Base-by-base conservation (phyloP, 2,329 filamentous ascomycete species). In the Aureobasidium pullulans region DNA sequence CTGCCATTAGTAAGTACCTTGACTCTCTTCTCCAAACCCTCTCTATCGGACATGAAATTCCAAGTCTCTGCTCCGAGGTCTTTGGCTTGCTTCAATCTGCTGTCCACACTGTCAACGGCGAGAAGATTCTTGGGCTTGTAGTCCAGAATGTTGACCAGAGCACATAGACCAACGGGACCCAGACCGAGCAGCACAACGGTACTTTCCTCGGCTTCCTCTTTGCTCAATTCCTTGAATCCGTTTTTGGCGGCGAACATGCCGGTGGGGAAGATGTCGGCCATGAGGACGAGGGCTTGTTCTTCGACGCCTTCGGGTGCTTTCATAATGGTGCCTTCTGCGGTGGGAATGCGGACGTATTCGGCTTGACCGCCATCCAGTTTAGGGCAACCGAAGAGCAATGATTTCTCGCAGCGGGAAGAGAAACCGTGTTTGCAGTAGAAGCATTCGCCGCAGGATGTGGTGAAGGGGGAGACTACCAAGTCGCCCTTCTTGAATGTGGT, bases 181-280 rank as follows among this genome's bases (percentile, higher is more conserved):
- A 91, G 96, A 5, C 92, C 92, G 61, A 96, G 83, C 19, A 96
- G 76, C 1, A 95, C 88, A 0, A 90, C 85, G 0, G 86, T 89
- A 61, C 85, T 83, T 48, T 89, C 82, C 16, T 78, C 73, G 54
- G 86, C 81, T 59, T 85, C 79, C 62, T 84, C 79, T 13, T 69
- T 67, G 13, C 75, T 77, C 40, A 86, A 78, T 68, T 86, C 75
- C 60, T 83, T 82, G 71, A 96, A 87, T 6, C 85, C 92, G 68
- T 90, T 94, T 60, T 81, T 80, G 4, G 89, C 89, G 6, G 89
- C 91, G 66, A 92, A 96, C 75, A 84, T 96, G 7, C 92, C 89
- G 0, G 78, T 81, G 32, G 91, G 91, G 73, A 94, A 96, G 67
- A 96, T 95, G 69, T 96, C 91, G 15, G 89, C 90, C 91, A 96